A percentile compares a stretch with the other conserved stretches of the same genome.
Evolutionary conservation across 2,329 filamentous ascomycete species (phyloP).

Genomic region (Byssoonygena ceratinophila): DNA sequence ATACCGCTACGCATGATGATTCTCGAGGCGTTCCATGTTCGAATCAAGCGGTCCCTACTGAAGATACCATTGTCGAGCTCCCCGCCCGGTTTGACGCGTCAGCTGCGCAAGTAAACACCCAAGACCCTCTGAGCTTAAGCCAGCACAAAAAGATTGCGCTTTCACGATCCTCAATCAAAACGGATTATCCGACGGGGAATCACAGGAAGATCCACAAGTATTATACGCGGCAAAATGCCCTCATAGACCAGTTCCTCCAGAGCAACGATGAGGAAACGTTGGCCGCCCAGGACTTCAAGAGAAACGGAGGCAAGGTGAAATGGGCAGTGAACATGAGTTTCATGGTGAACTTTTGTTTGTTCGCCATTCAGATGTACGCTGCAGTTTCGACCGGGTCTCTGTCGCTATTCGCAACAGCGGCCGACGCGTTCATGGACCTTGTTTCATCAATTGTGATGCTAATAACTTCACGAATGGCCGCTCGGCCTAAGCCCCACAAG

Average conservation of each 20-base stretch:
- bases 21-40: constrained; percentile 2
- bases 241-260: constrained; percentile 40
- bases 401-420: constrained; percentile 54
- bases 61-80: constrained; percentile 4
- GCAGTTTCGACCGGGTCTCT: constrained; percentile 50
- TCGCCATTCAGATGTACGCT: constrained; percentile 50
- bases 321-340: constrained; percentile 47
- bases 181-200: constrained; percentile 19
- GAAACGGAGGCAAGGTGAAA: constrained; percentile 44
- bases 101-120: not conserved
- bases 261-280: constrained; percentile 47
- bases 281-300: constrained; percentile 41
- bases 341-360: constrained; percentile 44
- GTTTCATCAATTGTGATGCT: constrained; percentile 55
- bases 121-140: constrained; percentile 17
- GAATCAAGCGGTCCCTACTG: not conserved
- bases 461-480: constrained; percentile 49
- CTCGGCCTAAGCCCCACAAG: constrained; percentile 50
- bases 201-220: constrained; percentile 33
- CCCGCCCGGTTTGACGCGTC: not conserved
- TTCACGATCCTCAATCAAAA: constrained; percentile 13
- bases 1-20: not conserved
- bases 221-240: constrained; percentile 34
- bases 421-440: constrained; percentile 56
- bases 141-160: constrained; percentile 14